phyloP scores from a whole-genome alignment of 306 rosid species.

The Citrullus amarus region DNA sequence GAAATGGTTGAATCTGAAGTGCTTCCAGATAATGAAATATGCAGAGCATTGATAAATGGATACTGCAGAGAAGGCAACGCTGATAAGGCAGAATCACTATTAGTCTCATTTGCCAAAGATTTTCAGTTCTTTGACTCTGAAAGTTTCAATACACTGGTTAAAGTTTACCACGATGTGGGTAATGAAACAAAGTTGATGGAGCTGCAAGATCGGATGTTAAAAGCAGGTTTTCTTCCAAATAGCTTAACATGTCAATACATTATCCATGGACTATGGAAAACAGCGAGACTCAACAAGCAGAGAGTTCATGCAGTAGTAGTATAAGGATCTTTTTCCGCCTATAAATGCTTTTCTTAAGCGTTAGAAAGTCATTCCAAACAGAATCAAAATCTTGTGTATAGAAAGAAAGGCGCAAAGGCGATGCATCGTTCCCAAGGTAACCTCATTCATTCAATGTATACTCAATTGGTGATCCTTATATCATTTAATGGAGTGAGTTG shows the following conservation, averaged over 20 bases:
- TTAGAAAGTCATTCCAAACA: too few species aligned
- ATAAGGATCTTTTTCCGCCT: too few species aligned
- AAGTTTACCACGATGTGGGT: slow-evolving; percentile 38
- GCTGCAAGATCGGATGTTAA: slow-evolving; percentile 54
- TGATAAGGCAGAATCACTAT: slow-evolving; percentile 47
- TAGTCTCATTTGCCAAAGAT: slow-evolving; percentile 43
- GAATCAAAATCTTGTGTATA: neutral
- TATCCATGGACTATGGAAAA: slow-evolving; percentile 52
- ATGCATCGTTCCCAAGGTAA: neutral
- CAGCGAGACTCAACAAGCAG: slow-evolving; percentile 6
- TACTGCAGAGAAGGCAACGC: slow-evolving; percentile 45
- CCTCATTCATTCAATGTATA: neutral
- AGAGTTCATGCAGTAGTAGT: neutral
- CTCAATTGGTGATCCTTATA: neutral
- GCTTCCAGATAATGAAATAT: slow-evolving; percentile 37
- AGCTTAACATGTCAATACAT: slow-evolving; percentile 50
- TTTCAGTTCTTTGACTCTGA: slow-evolving; percentile 50
- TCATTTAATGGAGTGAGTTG: neutral
- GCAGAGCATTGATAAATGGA: slow-evolving; percentile 45
- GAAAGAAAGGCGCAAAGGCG: neutral
- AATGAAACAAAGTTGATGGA: slow-evolving; percentile 48
- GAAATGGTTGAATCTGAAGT: slow-evolving; percentile 51
- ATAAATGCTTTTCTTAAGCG: too few species aligned
- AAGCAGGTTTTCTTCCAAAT: slow-evolving; percentile 62
- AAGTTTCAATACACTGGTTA: slow-evolving; percentile 59